A percentile compares a stretch with the other conserved stretches of the same genome.
Evolutionary conservation across 441 rosid species (phyloP).

Genomic region (Adansonia gregorii): DNA sequence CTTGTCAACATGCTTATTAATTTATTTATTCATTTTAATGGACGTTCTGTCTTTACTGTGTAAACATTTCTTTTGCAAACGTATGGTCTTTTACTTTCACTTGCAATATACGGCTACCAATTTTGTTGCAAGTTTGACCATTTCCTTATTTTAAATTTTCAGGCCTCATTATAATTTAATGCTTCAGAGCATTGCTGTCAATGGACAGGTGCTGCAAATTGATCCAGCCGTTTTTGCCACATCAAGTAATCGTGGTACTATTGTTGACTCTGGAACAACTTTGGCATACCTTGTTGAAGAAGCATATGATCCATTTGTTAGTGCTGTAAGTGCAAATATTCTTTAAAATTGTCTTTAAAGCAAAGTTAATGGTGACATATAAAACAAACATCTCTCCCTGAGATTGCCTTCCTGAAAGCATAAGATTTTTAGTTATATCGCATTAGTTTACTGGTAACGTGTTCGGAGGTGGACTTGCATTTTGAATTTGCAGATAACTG

Average conservation of each 20-base stretch:
- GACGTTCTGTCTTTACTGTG: neutral
- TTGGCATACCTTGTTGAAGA: slow-evolving; percentile 71
- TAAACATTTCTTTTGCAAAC: neutral
- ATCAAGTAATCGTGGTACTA: slow-evolving; percentile 62
- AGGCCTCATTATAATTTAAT: slow-evolving; percentile 77
- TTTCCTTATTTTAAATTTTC: slow-evolving; percentile 30
- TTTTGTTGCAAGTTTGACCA: slow-evolving; percentile 29
- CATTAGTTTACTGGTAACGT: neutral
- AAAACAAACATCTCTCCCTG: neutral
- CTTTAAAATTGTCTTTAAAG: neutral
- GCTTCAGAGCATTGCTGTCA: slow-evolving; percentile 59
- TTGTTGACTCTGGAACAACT: slow-evolving; percentile 77
- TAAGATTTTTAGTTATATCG: neutral
- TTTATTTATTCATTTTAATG: neutral
- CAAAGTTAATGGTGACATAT: neutral
- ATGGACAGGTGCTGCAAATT: slow-evolving; percentile 56
- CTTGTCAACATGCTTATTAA: neutral
- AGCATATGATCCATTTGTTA: slow-evolving; percentile 64
- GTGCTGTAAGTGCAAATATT: slow-evolving; percentile 52
- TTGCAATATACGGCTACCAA: slow-evolving; percentile 10
- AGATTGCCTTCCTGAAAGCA: slow-evolving; percentile 12
- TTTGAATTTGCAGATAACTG: slow-evolving; percentile 48
- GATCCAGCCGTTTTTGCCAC: slow-evolving; percentile 53
- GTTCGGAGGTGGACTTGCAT: slow-evolving; percentile 26
- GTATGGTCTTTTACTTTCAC: neutral